A percentile compares a stretch with the other conserved stretches of the same genome.
Conservation (phyloP, 2,329 filamentous ascomycete genomes). For the Dothistroma pini region DNA sequence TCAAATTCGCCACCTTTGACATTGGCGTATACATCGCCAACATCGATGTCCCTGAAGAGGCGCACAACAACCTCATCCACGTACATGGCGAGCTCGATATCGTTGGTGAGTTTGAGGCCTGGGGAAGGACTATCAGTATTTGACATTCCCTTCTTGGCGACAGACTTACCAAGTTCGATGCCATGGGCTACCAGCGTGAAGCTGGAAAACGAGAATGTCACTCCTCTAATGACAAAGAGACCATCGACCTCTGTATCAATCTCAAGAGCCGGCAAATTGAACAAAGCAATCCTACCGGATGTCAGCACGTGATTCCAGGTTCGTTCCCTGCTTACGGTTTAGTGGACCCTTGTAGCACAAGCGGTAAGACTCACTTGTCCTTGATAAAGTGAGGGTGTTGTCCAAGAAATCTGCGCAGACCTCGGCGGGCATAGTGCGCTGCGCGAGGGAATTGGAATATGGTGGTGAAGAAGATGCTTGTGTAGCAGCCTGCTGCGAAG, state of each 20-base stretch:
- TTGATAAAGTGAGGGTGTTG: constrained; percentile 49
- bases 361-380: constrained; percentile 36
- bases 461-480: constrained; percentile 41
- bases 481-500: constrained; percentile 44
- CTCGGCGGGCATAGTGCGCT: constrained; percentile 37
- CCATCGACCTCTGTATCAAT: constrained; percentile 54
- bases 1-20: constrained; percentile 52
- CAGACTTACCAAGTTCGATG: constrained; percentile 46
- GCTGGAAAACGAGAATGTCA: constrained; percentile 50
- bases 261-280: constrained; percentile 50
- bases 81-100: constrained; percentile 53
- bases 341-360: background rate
- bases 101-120: constrained; percentile 48
- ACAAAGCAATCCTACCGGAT: constrained; percentile 42
- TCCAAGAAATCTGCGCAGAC: constrained; percentile 37
- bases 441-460: constrained; percentile 46
- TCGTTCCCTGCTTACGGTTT: background rate
- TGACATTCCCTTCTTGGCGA: background rate
- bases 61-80: constrained; percentile 48
- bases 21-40: constrained; percentile 54
- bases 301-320: background rate
- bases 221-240: constrained; percentile 50
- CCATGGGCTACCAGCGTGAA: constrained; percentile 51
- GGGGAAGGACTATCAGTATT: background rate
- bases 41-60: constrained; percentile 49